phyloP scores from a whole-genome alignment of 1,139 yeast species.

The Kazachstania sp. region DNA sequence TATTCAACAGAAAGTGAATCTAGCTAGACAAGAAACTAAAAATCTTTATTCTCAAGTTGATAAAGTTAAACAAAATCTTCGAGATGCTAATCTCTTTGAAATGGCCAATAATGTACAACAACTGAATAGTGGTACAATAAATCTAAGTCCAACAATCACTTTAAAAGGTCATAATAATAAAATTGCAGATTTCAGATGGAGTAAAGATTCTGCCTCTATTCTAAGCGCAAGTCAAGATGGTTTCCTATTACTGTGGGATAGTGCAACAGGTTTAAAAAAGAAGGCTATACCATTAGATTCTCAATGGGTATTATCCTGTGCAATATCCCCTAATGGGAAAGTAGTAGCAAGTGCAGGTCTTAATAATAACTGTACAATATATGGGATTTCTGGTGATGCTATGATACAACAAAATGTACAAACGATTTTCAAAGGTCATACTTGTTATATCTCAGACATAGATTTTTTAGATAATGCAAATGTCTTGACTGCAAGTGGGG shows the following conservation, averaged over 20 bases:
- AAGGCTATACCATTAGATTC: slow-evolving; percentile 64
- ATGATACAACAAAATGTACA: slow-evolving; percentile 40
- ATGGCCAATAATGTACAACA: slow-evolving; percentile 32
- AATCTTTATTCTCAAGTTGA: slow-evolving; percentile 44
- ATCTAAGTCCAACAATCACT: slow-evolving; percentile 34
- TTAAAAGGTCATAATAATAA: slow-evolving; percentile 72
- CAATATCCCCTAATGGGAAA: slow-evolving; percentile 56
- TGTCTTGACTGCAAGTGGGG: slow-evolving; percentile 74
- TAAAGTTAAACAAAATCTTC: slow-evolving; percentile 35
- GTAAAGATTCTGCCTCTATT: slow-evolving; percentile 47
- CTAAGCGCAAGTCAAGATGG: slow-evolving; percentile 85
- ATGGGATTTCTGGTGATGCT: slow-evolving; percentile 37
- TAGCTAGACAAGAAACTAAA: slow-evolving; percentile 42
- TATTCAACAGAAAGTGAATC: slow-evolving; percentile 27
- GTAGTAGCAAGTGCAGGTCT: slow-evolving; percentile 76
- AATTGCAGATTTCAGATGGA: slow-evolving; percentile 63
- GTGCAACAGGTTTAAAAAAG: slow-evolving; percentile 60
- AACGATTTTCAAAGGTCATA: slow-evolving; percentile 64
- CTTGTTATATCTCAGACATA: slow-evolving; percentile 72
- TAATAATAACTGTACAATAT: slow-evolving; percentile 69
- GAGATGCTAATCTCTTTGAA: slow-evolving; percentile 40
- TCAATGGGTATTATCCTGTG: slow-evolving; percentile 74
- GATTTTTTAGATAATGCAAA: slow-evolving; percentile 50
- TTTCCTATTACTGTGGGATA: slow-evolving; percentile 76
- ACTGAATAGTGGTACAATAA: slow-evolving; percentile 20